Evolutionary conservation across 108 stramenopile species (phyloP), one percentile per base, ranked within the genome.

Genomic region (Schizochytrium sp.): DNA sequence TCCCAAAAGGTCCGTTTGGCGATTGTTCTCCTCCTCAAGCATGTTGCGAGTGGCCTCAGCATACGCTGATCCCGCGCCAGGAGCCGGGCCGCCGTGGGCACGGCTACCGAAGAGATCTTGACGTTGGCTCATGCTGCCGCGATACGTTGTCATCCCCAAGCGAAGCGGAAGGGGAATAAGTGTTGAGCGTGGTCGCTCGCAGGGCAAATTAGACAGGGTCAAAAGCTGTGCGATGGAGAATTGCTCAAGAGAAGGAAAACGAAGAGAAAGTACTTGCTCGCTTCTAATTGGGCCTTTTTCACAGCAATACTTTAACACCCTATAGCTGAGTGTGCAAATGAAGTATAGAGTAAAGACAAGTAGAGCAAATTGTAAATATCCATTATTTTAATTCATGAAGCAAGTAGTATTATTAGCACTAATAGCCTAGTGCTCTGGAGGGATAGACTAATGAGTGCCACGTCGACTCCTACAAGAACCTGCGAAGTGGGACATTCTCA

Each of bases 21-120:
- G 7, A 0, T 83, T 83, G 73, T 83, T 83, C 17, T 83, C 73
- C 73, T 83, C 73, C 45, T 83, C 73, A 19, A 83, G 13, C 73
- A 83, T 53, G 49, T 83, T 47, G 15, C 73, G 46, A 7, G 73
- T 83, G 41, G 61, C 61, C 61, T 64, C 61, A 13, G 61, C 61
- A 42, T 64, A 64, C 12, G 61, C 61, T 38, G 42, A 7, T 38
- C 61, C 61, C 41, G 61, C 61, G 1, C 61, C 61, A 38, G 61
- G 57, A 10, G 57, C 57, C 10, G 57, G 19, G 61, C 19, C 42
- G 61, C 12, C 12, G 4, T 4, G 41, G 12, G 61, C 61, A 42
- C 61, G 61, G 61, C 19, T 64, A 4, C 61, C 61, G 19, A 64
- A 64, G 12, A 64, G 61, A n/a, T 64, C 61, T 5, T 64, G 38